Percentiles rank a stretch among this genome's conserved stretches.
phyloP scores from a whole-genome alignment of 306 rosid species.

The Carpinus fangiana region DNA sequence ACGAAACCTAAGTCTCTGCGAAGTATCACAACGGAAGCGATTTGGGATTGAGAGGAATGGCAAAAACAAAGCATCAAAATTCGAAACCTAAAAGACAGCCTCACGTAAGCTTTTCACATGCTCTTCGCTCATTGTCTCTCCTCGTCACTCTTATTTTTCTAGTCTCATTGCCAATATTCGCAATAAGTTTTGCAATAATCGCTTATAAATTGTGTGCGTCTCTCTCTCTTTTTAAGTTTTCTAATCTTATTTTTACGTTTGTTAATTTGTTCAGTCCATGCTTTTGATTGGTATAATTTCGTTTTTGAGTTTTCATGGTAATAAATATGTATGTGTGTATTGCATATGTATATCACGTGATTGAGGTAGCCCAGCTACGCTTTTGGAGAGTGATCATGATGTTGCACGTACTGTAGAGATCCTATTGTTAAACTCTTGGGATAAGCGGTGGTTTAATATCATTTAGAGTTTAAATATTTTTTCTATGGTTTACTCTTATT shows the following conservation, averaged over 20 bases:
- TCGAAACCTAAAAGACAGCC: slow-evolving; percentile 33
- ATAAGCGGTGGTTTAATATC: too few relatives aligned
- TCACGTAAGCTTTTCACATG: slow-evolving; percentile 23
- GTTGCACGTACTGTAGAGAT: neutral
- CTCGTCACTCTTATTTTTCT: neutral
- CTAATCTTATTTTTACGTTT: neutral
- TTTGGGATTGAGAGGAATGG: slow-evolving; percentile 13
- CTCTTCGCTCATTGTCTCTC: neutral
- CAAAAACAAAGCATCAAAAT: slow-evolving; percentile 34
- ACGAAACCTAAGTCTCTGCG: neutral
- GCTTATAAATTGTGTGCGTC: neutral
- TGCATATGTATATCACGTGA: neutral
- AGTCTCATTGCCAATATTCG: neutral
- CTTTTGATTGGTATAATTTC: neutral
- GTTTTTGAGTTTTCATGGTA: too few relatives aligned
- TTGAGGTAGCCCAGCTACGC: neutral
- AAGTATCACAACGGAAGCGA: neutral
- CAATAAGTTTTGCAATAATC: neutral
- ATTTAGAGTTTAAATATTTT: too few relatives aligned
- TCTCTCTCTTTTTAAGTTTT: neutral
- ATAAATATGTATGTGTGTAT: neutral
- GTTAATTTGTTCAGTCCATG: neutral
- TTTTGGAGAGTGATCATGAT: neutral
- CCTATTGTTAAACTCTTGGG: too few relatives aligned
- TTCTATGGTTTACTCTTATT: too few relatives aligned